Evolutionary conservation across 2,329 filamentous ascomycete genomes (phyloP), one percentile per base, ranked within the genome.

Genomic region (Xylariaceae sp.): DNA sequence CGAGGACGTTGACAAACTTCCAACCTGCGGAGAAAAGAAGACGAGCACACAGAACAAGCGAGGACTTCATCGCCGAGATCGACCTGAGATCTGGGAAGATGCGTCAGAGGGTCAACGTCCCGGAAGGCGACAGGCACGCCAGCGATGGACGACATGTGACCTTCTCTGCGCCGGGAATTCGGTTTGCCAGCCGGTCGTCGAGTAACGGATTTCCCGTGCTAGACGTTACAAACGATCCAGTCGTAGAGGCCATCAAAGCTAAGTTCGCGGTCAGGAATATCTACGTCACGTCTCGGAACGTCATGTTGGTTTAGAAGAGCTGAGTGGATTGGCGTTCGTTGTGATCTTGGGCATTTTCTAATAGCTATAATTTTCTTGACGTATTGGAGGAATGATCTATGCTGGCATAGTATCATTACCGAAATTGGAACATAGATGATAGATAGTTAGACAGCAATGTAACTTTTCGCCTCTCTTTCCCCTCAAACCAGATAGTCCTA

Each of bases 51-150:
- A 50, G 56, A 42, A 52, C 54, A n/a, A 61, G 37, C 20, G 61
- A 65, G n/a, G 63, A 65, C 43, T 66, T 68, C 50, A 62, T 68
- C 44, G 66, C 65, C 5, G 66, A 68, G 44, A 56, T 68, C n/a
- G 64, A 67, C 40, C 48, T 67, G 6, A 60, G 65, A 20, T 61
- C 60, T 16, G 66, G 66, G 32, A 65, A 65, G 52, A 67, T 68
- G 57, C 60, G 63, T 5, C 66, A 65, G 43, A 55, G 61, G 45
- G 61, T 68, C 40, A 66, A 65, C 37, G 63, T 68, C 2, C 65
- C 66, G 3, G 60, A 64, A 26, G 54, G 57, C 29, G 59, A 65
- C n/a, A 55, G 56, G 23, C 47, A 54, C 43, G 54, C 58, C 3
- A 57, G 54, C 9, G 63, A 65, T 41, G 65, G 66, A 2, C 43